These are phyloP conservation scores for Lactarius psammicola DNA, from an alignment of 768 basidiomycete genomes.

Conservation along the genomic window DNA sequence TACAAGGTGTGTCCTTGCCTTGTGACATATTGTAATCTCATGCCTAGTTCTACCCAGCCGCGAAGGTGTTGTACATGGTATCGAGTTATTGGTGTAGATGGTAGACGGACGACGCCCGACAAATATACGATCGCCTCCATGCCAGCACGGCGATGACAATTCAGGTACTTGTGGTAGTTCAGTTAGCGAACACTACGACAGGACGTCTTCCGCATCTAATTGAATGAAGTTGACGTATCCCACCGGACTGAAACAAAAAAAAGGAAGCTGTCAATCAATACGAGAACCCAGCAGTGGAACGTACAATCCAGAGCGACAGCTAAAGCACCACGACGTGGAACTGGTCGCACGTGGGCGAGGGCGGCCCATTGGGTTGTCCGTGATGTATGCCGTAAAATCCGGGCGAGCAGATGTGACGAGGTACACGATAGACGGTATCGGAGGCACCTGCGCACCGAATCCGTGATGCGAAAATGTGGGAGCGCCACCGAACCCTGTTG, in stretches of 20 bases:
- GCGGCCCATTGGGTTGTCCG: constrained; percentile 27
- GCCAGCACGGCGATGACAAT: background rate
- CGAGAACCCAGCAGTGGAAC: background rate
- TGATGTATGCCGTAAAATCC: constrained; percentile 22
- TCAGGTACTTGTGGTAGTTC: background rate
- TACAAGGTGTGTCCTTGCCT: no score
- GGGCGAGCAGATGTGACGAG: constrained; percentile 25
- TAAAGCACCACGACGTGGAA: constrained; percentile 28
- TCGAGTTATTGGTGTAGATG: background rate
- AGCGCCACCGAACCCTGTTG: background rate
- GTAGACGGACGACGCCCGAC: background rate
- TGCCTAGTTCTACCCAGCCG: background rate
- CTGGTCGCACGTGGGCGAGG: constrained; percentile 19
- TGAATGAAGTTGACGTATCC: constrained; percentile 27
- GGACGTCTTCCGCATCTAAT: constrained; percentile 26
- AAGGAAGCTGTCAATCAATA: background rate
- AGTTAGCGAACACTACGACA: background rate
- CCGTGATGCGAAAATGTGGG: constrained; percentile 15
- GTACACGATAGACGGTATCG: constrained; percentile 24
- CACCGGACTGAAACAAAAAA: constrained; percentile 18
- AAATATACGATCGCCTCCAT: background rate
- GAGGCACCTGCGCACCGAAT: constrained; percentile 1
- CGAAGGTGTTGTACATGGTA: background rate
- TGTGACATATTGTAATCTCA: background rate
- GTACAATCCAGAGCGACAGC: constrained; percentile 24